Evolutionary conservation across 768 basidiomycete genomes (phyloP).

Genomic region (Cyathus striatus): DNA sequence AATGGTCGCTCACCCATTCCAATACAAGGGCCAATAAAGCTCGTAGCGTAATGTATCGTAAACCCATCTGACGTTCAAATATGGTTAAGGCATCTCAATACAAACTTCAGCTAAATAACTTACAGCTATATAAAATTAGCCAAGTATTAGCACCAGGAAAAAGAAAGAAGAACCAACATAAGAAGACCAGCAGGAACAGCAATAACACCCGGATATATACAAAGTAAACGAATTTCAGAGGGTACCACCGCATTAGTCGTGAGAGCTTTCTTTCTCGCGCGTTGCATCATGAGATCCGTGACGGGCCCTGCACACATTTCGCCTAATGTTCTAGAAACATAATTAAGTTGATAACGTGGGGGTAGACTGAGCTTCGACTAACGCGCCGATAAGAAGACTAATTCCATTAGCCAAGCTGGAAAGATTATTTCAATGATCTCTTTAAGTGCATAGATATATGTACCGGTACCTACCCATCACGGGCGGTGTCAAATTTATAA

Average conservation of each 20-base stretch:
- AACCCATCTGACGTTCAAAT: constrained; percentile 29
- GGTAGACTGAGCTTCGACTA: constrained; percentile 4
- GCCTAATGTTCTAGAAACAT: constrained; percentile 19
- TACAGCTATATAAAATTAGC: constrained; percentile 1
- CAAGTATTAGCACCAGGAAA: too few species aligned
- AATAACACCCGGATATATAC: constrained; percentile 33
- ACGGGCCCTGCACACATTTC: constrained; percentile 30
- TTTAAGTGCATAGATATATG: too few species aligned
- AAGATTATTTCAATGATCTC: too few species aligned
- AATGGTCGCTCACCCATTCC: constrained; percentile 25
- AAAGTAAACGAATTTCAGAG: constrained; percentile 28
- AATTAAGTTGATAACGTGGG: neutral
- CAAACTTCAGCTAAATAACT: neutral
- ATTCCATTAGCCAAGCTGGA: constrained; percentile 30
- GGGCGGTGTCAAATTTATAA: constrained; percentile 32
- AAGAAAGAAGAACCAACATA: too few species aligned
- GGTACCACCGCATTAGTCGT: constrained; percentile 17
- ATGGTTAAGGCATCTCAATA: too few species aligned
- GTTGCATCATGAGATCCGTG: constrained; percentile 29
- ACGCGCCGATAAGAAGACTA: constrained; percentile 31
- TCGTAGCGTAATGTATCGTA: constrained; percentile 26
- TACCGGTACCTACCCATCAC: constrained; percentile 29
- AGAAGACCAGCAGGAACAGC: constrained; percentile 27
- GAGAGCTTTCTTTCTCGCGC: constrained; percentile 21
- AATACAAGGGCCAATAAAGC: constrained; percentile 30